Base-by-base conservation (phyloP, 1,284 basidiomycete genomes). In the Boletus semigastroideus region DNA sequence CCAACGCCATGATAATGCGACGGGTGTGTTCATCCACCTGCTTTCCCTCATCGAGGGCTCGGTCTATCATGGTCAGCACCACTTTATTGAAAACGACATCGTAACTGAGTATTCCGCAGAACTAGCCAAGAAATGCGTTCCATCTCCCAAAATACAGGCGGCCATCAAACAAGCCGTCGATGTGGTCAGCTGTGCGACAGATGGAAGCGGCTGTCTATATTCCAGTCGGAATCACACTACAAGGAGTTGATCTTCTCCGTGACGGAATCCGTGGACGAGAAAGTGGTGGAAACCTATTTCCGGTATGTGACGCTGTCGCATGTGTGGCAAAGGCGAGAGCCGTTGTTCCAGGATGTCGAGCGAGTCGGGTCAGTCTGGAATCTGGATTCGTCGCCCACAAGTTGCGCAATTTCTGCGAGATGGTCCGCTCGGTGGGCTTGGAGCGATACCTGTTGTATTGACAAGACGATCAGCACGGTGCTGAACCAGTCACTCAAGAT, bases 211-310 rank as follows among this genome's bases (percentile, higher is more conserved):
- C 34, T 39, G 17, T 8, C 19, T 17, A 38, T 7, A 9, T 57
- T 58, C 46, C 46, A 46, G 34, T 57, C 50, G 1, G 55, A 53
- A 5, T 2, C 13, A 0, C 8, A 27, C 8, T 58, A 28, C 40
- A 58, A 54, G 12, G 47, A 43, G 28, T 22, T 58, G 1, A 3
- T 46, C 31, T 58, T 52, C 2, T 49, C 47, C 12, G 50, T 51
- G 43, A 47, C 33, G 1, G 1, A 28, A 14, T 9, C n/a, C 8
- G 11, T 47, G 13, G 56, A 57, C 9, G n/a, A 41, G 3, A 6
- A 4, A 16, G 43, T 50, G 11, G 52, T 44, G 13, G 20, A 12
- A 16, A 13, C 38, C 7, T 56, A 54, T 20, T 54, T 54, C 12
- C n/a, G 31, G 22, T 53, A 53, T 14, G 53, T 55, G 28, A 50